Conservation (phyloP, 1,139 yeast species). For the Debaryomycetaceae sp. region DNA sequence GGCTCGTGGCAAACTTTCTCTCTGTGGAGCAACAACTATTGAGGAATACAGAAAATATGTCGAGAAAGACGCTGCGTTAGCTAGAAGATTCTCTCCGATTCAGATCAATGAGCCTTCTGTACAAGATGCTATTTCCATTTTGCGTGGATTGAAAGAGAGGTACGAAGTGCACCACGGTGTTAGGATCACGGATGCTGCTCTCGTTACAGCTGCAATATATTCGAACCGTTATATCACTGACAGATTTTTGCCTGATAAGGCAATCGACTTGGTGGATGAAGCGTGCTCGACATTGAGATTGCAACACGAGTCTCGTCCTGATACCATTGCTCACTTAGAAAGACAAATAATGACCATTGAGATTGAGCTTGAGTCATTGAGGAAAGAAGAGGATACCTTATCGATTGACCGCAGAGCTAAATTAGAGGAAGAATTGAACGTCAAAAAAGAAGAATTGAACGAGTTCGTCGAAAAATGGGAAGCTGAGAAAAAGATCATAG, state of each 20-base stretch:
- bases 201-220: slow-evolving; percentile 90
- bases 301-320: slow-evolving; percentile 97
- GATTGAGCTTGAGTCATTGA: slow-evolving; percentile 87
- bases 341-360: slow-evolving; percentile 90
- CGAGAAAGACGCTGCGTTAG: slow-evolving; percentile 88
- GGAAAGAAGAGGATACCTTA: slow-evolving; percentile 85
- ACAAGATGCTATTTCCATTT: slow-evolving; percentile 84
- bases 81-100: slow-evolving; percentile 91
- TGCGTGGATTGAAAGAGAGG: slow-evolving; percentile 88
- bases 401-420: slow-evolving; percentile 69
- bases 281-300: slow-evolving; percentile 92
- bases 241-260: slow-evolving; percentile 90
- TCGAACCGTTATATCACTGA: slow-evolving; percentile 91
- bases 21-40: slow-evolving; percentile 94
- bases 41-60: slow-evolving; percentile 86
- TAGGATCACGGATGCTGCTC: slow-evolving; percentile 87
- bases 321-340: slow-evolving; percentile 85
- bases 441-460: slow-evolving; percentile 60
- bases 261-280: slow-evolving; percentile 93
- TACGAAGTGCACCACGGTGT: slow-evolving; percentile 99
- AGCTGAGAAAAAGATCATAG: slow-evolving; percentile 69
- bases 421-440: slow-evolving; percentile 61
- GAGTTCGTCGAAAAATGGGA: slow-evolving; percentile 86
- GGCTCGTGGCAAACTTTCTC: slow-evolving; percentile 88
- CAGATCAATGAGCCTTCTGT: slow-evolving; percentile 87